These are phyloP conservation scores for Phtheirospermum japonicum DNA, from an alignment of 257 asterid species.

Conservation along the genomic window DNA sequence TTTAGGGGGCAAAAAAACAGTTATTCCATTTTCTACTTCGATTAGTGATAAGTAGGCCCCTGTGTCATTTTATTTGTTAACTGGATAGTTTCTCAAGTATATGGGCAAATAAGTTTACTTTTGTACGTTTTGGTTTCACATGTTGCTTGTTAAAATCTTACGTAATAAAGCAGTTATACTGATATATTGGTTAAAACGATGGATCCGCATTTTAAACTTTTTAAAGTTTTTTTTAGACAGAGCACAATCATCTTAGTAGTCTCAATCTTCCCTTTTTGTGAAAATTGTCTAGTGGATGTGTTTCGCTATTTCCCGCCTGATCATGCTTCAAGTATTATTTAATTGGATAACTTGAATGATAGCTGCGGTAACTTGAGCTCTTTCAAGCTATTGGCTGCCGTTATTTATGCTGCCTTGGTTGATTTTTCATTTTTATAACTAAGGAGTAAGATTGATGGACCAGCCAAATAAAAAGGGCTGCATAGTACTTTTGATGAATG, in stretches of 20 bases:
- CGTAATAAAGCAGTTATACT: neutral
- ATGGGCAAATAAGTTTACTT: neutral
- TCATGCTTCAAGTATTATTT: conserved; percentile 3
- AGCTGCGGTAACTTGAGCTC: neutral
- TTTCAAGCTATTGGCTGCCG: conserved; percentile 15
- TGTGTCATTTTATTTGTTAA: conserved; percentile 3
- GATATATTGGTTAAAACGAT: conserved; percentile 15
- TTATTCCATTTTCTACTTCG: conserved; percentile 14
- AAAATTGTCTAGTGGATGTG: neutral
- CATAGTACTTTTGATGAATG: neutral
- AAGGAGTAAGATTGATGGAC: neutral
- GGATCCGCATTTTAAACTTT: conserved; percentile 1
- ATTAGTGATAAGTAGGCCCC: conserved; percentile 8
- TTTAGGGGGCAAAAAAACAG: neutral
- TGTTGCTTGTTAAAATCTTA: neutral
- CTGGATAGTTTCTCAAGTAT: conserved; percentile 20
- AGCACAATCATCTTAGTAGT: conserved; percentile 13
- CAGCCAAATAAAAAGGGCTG: neutral
- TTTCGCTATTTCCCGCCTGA: neutral
- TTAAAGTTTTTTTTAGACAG: conserved; percentile 3
- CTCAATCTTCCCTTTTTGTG: neutral
- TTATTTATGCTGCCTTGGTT: conserved; percentile 3
- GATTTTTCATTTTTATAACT: neutral
- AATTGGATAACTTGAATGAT: neutral
- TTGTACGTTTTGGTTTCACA: neutral